A percentile compares a stretch with the other conserved stretches of the same genome.
phyloP scores from a whole-genome alignment of 805 yeast genomes.

The Candida germanica region DNA sequence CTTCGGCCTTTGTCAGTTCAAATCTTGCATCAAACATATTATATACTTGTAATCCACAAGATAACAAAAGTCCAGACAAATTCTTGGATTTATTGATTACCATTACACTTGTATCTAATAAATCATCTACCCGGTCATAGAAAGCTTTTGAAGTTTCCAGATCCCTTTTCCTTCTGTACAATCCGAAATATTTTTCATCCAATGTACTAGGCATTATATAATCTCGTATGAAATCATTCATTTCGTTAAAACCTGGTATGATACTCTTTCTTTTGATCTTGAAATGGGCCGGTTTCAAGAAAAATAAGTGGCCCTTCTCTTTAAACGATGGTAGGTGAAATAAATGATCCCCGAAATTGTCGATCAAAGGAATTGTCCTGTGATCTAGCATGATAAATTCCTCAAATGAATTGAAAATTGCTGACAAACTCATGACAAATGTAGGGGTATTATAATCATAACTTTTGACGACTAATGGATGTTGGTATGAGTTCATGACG shows the following conservation, averaged over 20 bases:
- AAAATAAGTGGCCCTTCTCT: constrained; percentile 24
- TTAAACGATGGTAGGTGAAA: constrained; percentile 20
- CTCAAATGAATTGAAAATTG: constrained; percentile 32
- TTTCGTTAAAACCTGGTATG: constrained; percentile 29
- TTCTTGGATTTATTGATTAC: constrained; percentile 26
- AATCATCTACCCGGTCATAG: constrained; percentile 18
- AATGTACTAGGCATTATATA: constrained; percentile 18
- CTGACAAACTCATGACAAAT: constrained; percentile 19
- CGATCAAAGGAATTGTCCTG: constrained; percentile 24
- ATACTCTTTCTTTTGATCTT: constrained; percentile 17
- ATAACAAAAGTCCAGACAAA: constrained; percentile 25
- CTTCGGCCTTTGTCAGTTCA: constrained; percentile 8
- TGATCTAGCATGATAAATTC: constrained; percentile 27
- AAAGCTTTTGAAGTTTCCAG: constrained; percentile 17
- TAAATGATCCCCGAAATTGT: constrained; percentile 13
- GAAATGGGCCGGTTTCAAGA: constrained; percentile 24
- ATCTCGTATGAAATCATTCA: constrained; percentile 20
- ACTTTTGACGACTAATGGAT: constrained; percentile 13
- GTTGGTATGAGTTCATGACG: constrained; percentile 14
- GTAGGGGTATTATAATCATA: constrained; percentile 12
- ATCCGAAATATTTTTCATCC: constrained; percentile 19
- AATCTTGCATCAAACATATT: constrained; percentile 20
- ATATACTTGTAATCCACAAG: constrained; percentile 23
- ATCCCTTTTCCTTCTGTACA: constrained; percentile 12
- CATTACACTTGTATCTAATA: constrained; percentile 28